Evolutionary conservation across 1,284 basidiomycete species (phyloP), one percentile per base, ranked within the genome.

Genomic region (Ganoderma sinense): DNA sequence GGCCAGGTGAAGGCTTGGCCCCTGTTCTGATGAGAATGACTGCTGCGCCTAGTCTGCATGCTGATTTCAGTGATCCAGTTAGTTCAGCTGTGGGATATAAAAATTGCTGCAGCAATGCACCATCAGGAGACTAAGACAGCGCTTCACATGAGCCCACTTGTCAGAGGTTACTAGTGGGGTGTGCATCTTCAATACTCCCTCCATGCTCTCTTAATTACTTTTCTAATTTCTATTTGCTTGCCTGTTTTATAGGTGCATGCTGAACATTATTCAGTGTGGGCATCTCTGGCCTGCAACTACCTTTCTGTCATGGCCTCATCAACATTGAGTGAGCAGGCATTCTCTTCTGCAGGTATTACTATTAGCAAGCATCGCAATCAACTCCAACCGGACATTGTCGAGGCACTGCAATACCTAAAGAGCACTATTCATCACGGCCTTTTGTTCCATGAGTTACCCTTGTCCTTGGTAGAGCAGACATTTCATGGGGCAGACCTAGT

Each of bases 361-460:
- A 71, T 78, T 40, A 73, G 61, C 33, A 73, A 76, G 29, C 68
- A 36, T 18, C 69, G 76, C 16, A 77, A 69, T 36, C 62, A 68
- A 1, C 72, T 78, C 31, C 73, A 77, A 31, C 74, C 53, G 0
- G 75, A 78, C 43, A 71, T 75, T 53, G 79, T 84, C 36, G 80
- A 85, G 66, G 83, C 81, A 1, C 64, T 85, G 1, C 81, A 85
- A 66, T 75, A 75, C 33, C 56, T 84, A 1, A 84, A 84, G 70
- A 80, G 75, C 62, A 40, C 74, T 4, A 53, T 80, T 33, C 68
- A 72, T 4, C 68, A 76, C 39, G 79, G 82, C 60, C 67, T 82
- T 4, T 63, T 81, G 7, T 51, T 48, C 33, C 62, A 23, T 3
- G 29, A 48, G 43, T 23, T 23, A 7, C 51, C 13, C 76, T 78